These are phyloP conservation scores for Penicillium sp. DNA, from an alignment of 2,329 filamentous ascomycete genomes.

Conservation along the genomic window DNA sequence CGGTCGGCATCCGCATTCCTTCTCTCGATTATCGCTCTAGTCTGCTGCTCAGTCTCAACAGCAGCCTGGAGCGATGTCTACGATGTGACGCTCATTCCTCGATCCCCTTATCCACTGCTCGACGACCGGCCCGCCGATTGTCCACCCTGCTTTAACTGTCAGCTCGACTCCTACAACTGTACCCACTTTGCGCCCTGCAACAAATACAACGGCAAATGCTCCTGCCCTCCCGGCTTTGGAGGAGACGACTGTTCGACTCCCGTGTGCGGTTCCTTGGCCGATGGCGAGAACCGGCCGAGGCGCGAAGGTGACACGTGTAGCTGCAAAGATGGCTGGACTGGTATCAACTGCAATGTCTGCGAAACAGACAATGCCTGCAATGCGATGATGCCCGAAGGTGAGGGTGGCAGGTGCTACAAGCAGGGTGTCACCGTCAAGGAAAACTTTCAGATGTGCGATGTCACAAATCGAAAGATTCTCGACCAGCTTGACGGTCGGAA, in stretches of 20 bases:
- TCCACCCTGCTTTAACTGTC: constrained; percentile 85
- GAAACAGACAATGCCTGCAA: constrained; percentile 80
- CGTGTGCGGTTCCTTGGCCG: constrained; percentile 84
- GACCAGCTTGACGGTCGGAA: constrained; percentile 80
- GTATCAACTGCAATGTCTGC: constrained; percentile 98
- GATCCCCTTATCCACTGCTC: constrained; percentile 66
- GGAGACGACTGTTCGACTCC: constrained; percentile 91
- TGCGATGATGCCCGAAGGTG: constrained; percentile 78
- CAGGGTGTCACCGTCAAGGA: constrained; percentile 87
- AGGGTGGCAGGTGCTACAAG: constrained; percentile 88
- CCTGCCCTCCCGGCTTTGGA: constrained; percentile 88
- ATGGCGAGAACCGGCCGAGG: constrained; percentile 75
- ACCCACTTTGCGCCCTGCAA: constrained; percentile 90
- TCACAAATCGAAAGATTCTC: constrained; percentile 93
- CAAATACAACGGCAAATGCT: constrained; percentile 86
- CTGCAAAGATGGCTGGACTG: constrained; percentile 91
- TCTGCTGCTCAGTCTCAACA: constrained; percentile 25
- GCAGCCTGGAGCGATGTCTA: constrained; percentile 56
- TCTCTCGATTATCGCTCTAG: constrained; percentile 29
- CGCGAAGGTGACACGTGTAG: constrained; percentile 72
- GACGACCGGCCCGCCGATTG: constrained; percentile 64
- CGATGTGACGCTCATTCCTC: constrained; percentile 61
- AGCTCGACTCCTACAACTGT: constrained; percentile 87
- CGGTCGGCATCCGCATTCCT: constrained; percentile 25
- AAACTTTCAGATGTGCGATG: constrained; percentile 97